Base-by-base conservation (phyloP, 352 stramenopile genomes). In the Pythium chondricola region DNA sequence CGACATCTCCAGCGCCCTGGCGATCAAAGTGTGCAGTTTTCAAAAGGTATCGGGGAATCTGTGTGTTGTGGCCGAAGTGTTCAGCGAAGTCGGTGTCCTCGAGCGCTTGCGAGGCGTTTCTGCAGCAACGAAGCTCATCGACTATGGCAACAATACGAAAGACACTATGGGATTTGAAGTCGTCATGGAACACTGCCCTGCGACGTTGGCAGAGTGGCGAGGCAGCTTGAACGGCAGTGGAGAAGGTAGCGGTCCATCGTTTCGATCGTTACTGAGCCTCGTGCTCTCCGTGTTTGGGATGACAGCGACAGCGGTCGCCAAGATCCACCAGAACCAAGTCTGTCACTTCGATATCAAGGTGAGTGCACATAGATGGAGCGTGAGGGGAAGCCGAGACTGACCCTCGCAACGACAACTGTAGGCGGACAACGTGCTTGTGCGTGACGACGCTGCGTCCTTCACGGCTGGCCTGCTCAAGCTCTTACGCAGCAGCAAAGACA, bases 291-390 rank as follows among this genome's bases (percentile, higher is more conserved):
- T 63, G 2, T 83, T 83, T 37, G 44, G 69, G 22, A 53, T 73
- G 17, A 60, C 64, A 0, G 79, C 58, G 11, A 46, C 50, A 2
- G 66, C 64, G 6, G 30, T 85, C 3, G 27, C 13, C 21, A 60
- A 60, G 8, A 69, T 87, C 26, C 75, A 87, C 48, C 35, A 49
- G 22, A 56, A 65, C 17, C 52, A 54, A 0, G 48, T 87, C 6
- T 75, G 70, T 6, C 75, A 87, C 43, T 85, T 89, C 22, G 78
- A 87, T 43, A 67, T 90, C 26, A 90, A 90, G 70, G 75, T 74
- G 45, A 35, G 39, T 33, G 33, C 37, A 6, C n/a, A 27, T 37
- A 20, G 13, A 18, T 45, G 33, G 17, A 4, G 8, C 21, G 7
- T 6, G 14, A 31, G 10, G 6, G 6, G 10, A 35, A 32, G 20